These are phyloP conservation scores for Corymbia calophylla DNA, from an alignment of 441 rosid species.

Conservation along the genomic window DNA sequence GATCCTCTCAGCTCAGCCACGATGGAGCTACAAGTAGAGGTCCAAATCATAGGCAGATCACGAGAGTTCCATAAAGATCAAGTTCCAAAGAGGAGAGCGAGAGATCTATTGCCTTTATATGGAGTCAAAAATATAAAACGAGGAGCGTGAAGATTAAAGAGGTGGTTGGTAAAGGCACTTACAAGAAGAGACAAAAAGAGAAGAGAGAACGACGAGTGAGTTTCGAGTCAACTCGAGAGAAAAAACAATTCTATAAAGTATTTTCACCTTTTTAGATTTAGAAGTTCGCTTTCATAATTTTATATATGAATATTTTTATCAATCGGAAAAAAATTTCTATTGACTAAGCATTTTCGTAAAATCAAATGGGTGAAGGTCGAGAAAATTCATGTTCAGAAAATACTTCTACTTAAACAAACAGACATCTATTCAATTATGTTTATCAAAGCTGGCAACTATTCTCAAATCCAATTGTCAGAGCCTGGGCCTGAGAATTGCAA, in stretches of 20 bases:
- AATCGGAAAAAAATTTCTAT: neutral
- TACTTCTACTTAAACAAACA: neutral
- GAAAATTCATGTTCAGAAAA: neutral
- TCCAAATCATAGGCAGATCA: no score
- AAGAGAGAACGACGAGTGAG: no score
- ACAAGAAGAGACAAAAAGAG: neutral
- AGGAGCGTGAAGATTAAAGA: neutral
- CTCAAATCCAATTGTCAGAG: neutral
- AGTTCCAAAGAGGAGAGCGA: neutral
- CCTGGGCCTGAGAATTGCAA: neutral
- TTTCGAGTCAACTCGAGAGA: no score
- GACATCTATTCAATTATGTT: neutral
- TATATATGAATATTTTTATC: no score
- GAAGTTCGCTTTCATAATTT: neutral
- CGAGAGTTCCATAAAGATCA: no score
- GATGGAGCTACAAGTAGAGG: neutral
- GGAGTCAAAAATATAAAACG: neutral
- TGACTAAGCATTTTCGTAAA: neutral
- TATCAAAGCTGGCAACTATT: neutral
- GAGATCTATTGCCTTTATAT: neutral
- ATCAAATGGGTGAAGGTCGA: neutral
- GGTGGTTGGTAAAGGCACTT: fast-evolving
- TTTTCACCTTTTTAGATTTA: neutral
- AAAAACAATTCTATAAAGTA: no score
- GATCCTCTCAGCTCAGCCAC: neutral